A percentile compares a stretch with the other conserved stretches of the same genome.
Conservation (phyloP, 108 stramenopile genomes). For the Pseudonitzschia delicatissima region DNA sequence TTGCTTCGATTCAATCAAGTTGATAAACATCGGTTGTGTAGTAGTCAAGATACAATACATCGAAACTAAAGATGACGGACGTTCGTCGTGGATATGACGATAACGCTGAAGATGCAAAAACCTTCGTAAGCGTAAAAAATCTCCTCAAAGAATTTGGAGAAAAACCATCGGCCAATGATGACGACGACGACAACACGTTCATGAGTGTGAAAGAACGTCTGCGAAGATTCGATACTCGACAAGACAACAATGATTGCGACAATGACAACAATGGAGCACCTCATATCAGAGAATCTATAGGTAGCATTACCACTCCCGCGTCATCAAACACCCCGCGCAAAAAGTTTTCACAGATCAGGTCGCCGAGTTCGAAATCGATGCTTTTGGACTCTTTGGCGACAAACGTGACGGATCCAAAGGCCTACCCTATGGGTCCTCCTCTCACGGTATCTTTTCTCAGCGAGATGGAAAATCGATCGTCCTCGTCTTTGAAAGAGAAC, state of each 20-base stretch:
- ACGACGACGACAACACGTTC: background rate
- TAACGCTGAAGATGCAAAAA: background rate
- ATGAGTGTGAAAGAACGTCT: background rate
- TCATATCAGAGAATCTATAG: background rate
- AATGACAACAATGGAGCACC: background rate
- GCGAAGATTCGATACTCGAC: background rate
- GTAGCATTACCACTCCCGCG: background rate
- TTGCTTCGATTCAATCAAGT: background rate
- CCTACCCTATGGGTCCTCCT: too few species aligned
- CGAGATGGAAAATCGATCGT: background rate
- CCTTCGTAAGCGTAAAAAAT: background rate
- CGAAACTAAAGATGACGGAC: constrained; percentile 4
- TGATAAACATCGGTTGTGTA: background rate
- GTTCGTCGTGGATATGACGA: background rate
- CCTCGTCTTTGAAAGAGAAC: background rate
- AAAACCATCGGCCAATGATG: background rate
- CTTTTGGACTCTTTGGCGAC: too few species aligned
- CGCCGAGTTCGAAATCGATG: too few species aligned
- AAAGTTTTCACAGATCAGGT: too few species aligned
- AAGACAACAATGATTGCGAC: background rate
- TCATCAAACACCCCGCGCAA: background rate
- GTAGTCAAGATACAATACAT: too few species aligned
- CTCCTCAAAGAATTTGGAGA: background rate
- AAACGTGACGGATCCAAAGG: too few species aligned
- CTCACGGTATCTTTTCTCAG: background rate